Conservation (phyloP, 306 rosid species). For the Coriaria nepalensis region DNA sequence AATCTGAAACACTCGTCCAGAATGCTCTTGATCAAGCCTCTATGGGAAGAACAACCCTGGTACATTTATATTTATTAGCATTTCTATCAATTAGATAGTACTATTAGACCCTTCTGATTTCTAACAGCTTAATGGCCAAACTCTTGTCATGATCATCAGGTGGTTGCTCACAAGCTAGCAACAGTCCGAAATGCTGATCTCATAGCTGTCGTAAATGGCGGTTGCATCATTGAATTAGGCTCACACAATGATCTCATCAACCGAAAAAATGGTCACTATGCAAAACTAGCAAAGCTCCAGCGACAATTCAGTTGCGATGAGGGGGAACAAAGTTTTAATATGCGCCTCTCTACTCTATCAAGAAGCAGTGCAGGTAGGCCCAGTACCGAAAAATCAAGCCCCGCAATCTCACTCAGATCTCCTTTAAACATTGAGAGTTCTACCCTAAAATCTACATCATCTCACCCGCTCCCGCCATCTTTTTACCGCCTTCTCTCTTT, state of each 20-base stretch:
- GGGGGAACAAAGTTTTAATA: slow-evolving; percentile 35
- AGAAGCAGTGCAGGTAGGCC: slow-evolving; percentile 61
- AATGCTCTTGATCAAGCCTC: slow-evolving; percentile 97
- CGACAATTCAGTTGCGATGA: slow-evolving; percentile 52
- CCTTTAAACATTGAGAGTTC: slow-evolving; percentile 34
- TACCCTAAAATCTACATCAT: slow-evolving; percentile 14
- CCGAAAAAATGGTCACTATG: slow-evolving; percentile 52
- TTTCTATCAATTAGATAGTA: too few species aligned
- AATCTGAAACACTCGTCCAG: slow-evolving; percentile 77
- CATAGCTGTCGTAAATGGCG: slow-evolving; percentile 61
- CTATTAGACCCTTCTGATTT: too few species aligned
- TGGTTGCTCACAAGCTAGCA: slow-evolving; percentile 90
- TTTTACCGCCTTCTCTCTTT: slow-evolving; percentile 56
- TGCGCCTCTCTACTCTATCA: slow-evolving; percentile 30
- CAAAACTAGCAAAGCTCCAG: slow-evolving; percentile 67
- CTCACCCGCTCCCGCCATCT: slow-evolving; percentile 47
- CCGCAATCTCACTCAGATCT: slow-evolving; percentile 41
- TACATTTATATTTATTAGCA: too few species aligned
- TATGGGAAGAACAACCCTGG: slow-evolving; percentile 92
- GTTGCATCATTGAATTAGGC: slow-evolving; percentile 61
- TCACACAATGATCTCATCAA: slow-evolving; percentile 61
- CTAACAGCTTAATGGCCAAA: too few species aligned
- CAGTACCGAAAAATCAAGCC: slow-evolving; percentile 76
- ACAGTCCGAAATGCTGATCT: slow-evolving; percentile 83
- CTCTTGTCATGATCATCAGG: slow-evolving; percentile 35